These are phyloP conservation scores for Podaxis sp. DNA, from an alignment of 768 basidiomycete genomes.

Conservation along the genomic window DNA sequence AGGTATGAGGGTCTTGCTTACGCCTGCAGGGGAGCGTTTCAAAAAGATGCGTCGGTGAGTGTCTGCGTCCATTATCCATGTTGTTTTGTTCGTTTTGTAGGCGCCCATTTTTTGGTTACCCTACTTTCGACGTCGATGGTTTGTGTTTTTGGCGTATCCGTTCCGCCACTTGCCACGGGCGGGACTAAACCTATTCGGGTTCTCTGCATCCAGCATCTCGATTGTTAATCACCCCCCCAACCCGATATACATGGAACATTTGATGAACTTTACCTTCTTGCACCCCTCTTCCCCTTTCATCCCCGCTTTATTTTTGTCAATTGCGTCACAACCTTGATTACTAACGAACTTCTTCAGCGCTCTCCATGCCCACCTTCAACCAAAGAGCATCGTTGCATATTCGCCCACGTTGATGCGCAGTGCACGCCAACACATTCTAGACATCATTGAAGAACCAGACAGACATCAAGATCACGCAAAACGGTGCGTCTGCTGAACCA, in stretches of 20 bases:
- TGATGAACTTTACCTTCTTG: too few species aligned
- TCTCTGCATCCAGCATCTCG: not conserved
- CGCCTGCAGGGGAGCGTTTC: constrained; percentile 53
- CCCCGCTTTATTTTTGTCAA: not conserved
- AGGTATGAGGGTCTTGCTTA: constrained; percentile 53
- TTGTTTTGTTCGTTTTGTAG: too few species aligned
- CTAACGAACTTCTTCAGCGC: constrained; percentile 30
- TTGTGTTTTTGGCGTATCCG: not conserved
- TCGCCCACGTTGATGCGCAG: constrained; percentile 42
- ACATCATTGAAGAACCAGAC: constrained; percentile 36
- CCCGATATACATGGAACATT: too few species aligned
- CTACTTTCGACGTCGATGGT: not conserved
- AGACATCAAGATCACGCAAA: constrained; percentile 54
- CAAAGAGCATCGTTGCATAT: constrained; percentile 46
- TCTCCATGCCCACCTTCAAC: constrained; percentile 54
- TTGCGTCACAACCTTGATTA: not conserved
- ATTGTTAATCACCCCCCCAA: too few species aligned
- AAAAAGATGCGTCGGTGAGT: constrained; percentile 55
- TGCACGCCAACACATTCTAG: constrained; percentile 39
- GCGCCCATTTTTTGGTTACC: too few species aligned
- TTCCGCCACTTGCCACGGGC: not conserved
- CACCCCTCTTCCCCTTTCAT: too few species aligned
- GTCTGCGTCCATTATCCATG: not conserved
- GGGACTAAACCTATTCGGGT: not conserved
- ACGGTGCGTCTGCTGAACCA: constrained; percentile 22